Base-by-base conservation (phyloP, 2,329 filamentous ascomycete genomes). In the Ilyonectria robusta region DNA sequence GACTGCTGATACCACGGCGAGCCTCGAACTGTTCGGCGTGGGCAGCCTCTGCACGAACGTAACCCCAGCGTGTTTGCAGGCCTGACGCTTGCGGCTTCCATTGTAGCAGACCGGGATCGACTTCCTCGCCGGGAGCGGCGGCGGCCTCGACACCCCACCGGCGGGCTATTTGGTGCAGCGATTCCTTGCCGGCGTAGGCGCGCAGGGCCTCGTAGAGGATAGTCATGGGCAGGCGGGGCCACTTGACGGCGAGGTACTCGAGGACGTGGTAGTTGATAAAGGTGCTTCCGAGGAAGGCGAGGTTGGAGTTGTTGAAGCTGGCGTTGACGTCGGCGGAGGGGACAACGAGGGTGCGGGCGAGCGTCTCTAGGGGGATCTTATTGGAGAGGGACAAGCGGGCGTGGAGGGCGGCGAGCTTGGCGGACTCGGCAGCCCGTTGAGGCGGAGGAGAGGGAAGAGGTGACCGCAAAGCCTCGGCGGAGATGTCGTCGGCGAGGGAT, bases 121-220 rank as follows among this genome's bases (percentile, higher is more conserved):
- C 95, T 83, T 98, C 95, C 66, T 89, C 89, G 57, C 95, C 96
- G 0, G 96, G 96, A 21, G 90, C 92, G 11, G 93, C 93, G n/a
- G 94, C 95, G 48, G 86, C 83, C 80, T 98, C 95, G 17, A 98
- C 90, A 82, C 96, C 96, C 96, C 96, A 99, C 83, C 96, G 93
- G 69, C 87, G 85, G 17, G 93, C 90, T 71, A 98, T 88, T 21
- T 90, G 85, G 58, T 91, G 85, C 53, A 98, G 86, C 1, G 95
- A 91, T 72, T 90, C 89, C 6, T 89, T 87, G 5, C 96, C 96
- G 53, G 91, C 88, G 79, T 94, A 98, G 53, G 93, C 94, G 76
- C 92, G 91, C 84, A 97, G 91, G 35, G 94, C 92, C 59, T 94
- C 91, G 82, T 94, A 97, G 59, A 97, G 84, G 63, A 99, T 92